Evolutionary conservation across 192 early-diverging fungal genomes (phyloP), one percentile per base, ranked within the genome.

Genomic region (Jimgerdemannia lactiflua): DNA sequence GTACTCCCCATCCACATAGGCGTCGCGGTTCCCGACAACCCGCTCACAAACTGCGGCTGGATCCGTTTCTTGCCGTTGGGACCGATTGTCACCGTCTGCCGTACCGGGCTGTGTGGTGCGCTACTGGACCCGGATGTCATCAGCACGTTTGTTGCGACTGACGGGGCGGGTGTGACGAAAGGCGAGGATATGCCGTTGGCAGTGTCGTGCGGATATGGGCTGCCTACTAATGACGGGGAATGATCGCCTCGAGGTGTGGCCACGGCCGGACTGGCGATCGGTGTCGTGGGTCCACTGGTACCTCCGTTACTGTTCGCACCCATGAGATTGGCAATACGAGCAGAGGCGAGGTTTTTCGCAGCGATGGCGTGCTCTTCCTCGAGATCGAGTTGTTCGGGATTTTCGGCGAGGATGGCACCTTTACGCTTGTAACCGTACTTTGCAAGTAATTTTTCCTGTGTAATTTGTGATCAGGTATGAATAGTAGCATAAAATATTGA

Each of bases 21-120:
- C 17, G 42, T 17, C 8, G 71, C 43, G 3, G 19, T 40, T 20
- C 65, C 43, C 10, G 75, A 68, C 19, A 68, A 19, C 7, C 67
- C 40, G 40, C 67, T 20, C 29, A 68, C 67, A 19, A 68, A 68
- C 67, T 39, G 64, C 4, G 94, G 96, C 40, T 91, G 89, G 40
- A 98, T 96, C 9, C 96, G 85, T 69, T 92, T 94, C 80, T 94
- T 92, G 7, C 96, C 96, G 74, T 92, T 88, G 64, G 91, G 91
- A 7, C 92, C 94, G 66, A 89, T 81, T 0, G 93, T 89, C 42
- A 94, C 88, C 1, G 72, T 80, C 72, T 93, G 92, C 39, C 85
- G 79, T 4, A 49, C n/a, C 20, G 65, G 20, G 20, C 43, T 79
- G 59, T 69, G 8, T 4, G 19, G 18, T 42, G 68, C 59, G 65